Conservation (phyloP, 768 basidiomycete genomes). For the Leucocoprinus sp. region DNA sequence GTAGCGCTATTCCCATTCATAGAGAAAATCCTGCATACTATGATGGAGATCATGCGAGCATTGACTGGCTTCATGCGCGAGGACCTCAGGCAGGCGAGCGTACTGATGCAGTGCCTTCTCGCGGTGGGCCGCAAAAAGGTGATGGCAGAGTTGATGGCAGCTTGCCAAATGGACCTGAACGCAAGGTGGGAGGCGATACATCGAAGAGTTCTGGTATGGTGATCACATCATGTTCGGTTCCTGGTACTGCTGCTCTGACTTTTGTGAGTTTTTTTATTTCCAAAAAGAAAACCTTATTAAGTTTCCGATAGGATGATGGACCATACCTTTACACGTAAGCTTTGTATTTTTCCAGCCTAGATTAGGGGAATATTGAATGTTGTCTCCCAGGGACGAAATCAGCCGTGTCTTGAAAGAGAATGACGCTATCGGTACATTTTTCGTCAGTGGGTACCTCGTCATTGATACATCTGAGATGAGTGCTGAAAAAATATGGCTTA, state of each 20-base stretch:
- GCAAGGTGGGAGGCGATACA: background rate
- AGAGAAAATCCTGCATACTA: too few relatives aligned
- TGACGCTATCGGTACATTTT: conserved; percentile 29
- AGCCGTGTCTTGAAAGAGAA: conserved; percentile 23
- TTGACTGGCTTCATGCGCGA: background rate
- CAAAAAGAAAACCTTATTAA: background rate
- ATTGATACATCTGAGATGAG: background rate
- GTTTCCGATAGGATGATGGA: conserved; percentile 31
- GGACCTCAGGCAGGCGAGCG: background rate
- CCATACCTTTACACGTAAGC: conserved; percentile 29
- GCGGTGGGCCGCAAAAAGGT: background rate
- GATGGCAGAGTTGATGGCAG: background rate
- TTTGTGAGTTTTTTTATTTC: conserved; percentile 19
- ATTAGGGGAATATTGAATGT: background rate
- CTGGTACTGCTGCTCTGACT: conserved; percentile 27
- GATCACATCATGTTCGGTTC: conserved; percentile 24
- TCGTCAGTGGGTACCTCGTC: conserved; percentile 17
- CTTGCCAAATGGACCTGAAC: background rate
- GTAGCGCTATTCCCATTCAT: background rate
- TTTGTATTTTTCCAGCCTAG: background rate
- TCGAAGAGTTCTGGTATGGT: conserved; percentile 14
- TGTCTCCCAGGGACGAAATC: conserved; percentile 24
- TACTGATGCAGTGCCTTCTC: background rate
- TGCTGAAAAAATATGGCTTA: background rate
- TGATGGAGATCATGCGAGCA: too few relatives aligned